A percentile compares a stretch with the other conserved stretches of the same genome.
phyloP scores from a whole-genome alignment of 345 rosid genomes.

The Aegle marmelos region DNA sequence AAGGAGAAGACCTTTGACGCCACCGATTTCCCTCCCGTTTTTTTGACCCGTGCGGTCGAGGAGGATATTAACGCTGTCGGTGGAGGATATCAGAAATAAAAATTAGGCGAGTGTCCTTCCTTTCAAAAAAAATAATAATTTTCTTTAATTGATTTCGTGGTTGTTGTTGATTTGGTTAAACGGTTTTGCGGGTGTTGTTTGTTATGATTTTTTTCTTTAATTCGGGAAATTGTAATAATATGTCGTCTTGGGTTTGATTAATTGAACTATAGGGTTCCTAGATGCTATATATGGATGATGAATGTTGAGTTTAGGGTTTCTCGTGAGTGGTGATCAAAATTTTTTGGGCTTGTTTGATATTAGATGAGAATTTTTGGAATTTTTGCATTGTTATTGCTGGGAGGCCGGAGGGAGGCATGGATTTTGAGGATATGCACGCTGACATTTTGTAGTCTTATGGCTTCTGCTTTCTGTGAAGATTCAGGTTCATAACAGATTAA shows the following conservation, averaged over 20 bases:
- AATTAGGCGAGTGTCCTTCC: conserved; percentile 3
- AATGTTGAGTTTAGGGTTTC: neutral
- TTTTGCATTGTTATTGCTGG: neutral
- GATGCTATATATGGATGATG: neutral
- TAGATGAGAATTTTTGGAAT: neutral
- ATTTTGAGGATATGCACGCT: neutral
- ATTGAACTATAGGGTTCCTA: neutral
- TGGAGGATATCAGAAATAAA: conserved; percentile 29
- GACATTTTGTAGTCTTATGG: neutral
- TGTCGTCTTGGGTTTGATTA: neutral
- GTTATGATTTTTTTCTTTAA: neutral
- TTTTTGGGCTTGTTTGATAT: neutral
- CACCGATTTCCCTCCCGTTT: conserved; percentile 73
- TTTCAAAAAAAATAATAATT: neutral
- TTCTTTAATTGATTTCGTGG: neutral
- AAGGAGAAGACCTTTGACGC: conserved; percentile 64
- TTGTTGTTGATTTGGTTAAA: neutral
- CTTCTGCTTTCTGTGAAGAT: neutral
- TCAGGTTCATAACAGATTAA: neutral
- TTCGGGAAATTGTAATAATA: neutral
- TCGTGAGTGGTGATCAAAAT: too few species aligned
- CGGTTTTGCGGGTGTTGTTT: neutral
- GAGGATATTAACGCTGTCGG: conserved; percentile 50
- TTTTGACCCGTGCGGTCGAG: conserved; percentile 58
- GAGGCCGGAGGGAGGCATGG: neutral